A percentile compares a stretch with the other conserved stretches of the same genome.
Conservation (phyloP, 208 protist species). For the Trypanosoma cruzi region DNA sequence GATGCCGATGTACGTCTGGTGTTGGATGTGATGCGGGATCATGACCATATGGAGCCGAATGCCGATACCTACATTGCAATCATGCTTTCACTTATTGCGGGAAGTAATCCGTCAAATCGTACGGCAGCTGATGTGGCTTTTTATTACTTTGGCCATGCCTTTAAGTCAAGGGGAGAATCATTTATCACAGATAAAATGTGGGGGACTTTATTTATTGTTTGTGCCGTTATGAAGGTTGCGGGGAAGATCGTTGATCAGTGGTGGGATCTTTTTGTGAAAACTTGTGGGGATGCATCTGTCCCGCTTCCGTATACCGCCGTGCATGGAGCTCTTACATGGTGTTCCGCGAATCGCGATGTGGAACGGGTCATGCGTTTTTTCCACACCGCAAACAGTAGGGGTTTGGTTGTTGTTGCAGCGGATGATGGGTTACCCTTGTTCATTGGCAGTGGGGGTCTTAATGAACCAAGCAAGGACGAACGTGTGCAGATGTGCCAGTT, state of each 20-base stretch:
- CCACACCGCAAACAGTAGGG: conserved; percentile 55
- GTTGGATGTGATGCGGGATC: conserved; percentile 47
- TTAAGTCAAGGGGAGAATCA: conserved; percentile 37
- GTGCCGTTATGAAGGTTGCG: conserved; percentile 49
- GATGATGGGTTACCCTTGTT: conserved; percentile 16
- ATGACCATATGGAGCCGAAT: conserved; percentile 57
- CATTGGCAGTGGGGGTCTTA: conserved; percentile 38
- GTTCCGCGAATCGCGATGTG: conserved; percentile 63
- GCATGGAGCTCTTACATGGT: conserved; percentile 70
- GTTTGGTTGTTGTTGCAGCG: conserved; percentile 18
- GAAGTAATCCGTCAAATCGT: neutral
- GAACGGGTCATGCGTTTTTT: conserved; percentile 66
- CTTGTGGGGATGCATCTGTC: conserved; percentile 1
- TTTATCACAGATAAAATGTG: conserved; percentile 51
- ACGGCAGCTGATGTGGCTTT: conserved; percentile 49
- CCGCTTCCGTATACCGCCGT: conserved; percentile 56
- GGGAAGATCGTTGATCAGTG: conserved; percentile 84
- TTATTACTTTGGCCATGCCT: conserved; percentile 72
- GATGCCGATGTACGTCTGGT: conserved; percentile 47
- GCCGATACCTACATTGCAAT: conserved; percentile 48
- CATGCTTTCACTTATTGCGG: conserved; percentile 32
- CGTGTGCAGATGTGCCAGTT: conserved; percentile 59
- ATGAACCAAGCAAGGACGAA: conserved; percentile 7
- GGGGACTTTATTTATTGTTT: conserved; percentile 56
- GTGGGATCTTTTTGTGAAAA: conserved; percentile 48